A percentile compares a stretch with the other conserved stretches of the same genome.
Conservation (phyloP, 1,284 basidiomycete genomes). For the Puccinia hordei region DNA sequence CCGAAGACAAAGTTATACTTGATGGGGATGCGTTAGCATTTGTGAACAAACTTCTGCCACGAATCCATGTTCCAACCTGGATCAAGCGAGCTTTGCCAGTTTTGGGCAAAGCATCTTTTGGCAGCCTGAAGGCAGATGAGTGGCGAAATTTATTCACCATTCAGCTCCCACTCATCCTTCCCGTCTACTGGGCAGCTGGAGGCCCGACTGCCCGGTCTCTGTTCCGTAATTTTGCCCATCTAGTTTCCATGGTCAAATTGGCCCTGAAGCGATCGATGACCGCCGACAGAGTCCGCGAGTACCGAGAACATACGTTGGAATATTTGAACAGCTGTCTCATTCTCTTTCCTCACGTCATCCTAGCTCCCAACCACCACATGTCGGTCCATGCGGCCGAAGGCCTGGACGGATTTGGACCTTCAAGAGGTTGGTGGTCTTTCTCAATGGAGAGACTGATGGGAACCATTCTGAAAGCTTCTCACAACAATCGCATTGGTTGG, state of each 20-base stretch:
- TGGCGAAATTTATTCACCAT: no score
- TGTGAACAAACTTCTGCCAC: conserved; percentile 11
- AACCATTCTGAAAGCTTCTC: no score
- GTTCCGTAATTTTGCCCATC: conserved; percentile 36
- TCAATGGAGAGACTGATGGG: no score
- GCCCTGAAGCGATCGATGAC: conserved; percentile 30
- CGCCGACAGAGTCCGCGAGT: neutral
- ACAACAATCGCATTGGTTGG: no score
- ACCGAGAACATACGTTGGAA: conserved; percentile 3
- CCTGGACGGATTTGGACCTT: no score
- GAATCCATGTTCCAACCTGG: conserved; percentile 8
- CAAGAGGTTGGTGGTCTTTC: no score
- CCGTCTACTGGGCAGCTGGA: conserved; percentile 13
- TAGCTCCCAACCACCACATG: conserved; percentile 50
- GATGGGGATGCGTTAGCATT: neutral
- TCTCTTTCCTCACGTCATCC: conserved; percentile 9
- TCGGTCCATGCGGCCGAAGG: no score
- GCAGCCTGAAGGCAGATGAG: conserved; percentile 52
- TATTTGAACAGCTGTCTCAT: conserved; percentile 24
- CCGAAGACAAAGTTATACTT: conserved; percentile 29
- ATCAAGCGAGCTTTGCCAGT: conserved; percentile 30
- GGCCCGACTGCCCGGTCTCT: neutral
- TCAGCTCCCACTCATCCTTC: conserved; percentile 21
- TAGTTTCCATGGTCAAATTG: conserved; percentile 35
- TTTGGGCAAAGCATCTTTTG: conserved; percentile 48